Evolutionary conservation across 2,329 filamentous ascomycete genomes (phyloP), one percentile per base, ranked within the genome.

Genomic region (Cladosporium sp.): DNA sequence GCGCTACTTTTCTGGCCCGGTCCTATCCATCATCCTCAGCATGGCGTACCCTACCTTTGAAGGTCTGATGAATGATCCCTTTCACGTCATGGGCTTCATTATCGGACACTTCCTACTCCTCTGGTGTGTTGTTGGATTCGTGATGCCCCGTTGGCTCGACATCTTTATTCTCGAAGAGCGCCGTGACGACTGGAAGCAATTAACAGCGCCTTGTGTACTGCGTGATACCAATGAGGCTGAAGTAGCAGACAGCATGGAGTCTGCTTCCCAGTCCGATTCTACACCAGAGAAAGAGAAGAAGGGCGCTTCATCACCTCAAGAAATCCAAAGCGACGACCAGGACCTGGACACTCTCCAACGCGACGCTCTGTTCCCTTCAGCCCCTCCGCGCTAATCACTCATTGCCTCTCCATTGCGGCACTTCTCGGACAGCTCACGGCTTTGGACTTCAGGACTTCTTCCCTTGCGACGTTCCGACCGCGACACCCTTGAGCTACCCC

Each of bases 111-210:
- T 53, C 22, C 24, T 51, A 29, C 41, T 79, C 30, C 60, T 73
- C 2, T 45, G 73, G 32, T 38, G 19, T 20, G 22, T 47, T 4
- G 3, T 51, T 30, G 78, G 78, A 4, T 72, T 80, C 42, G 67
- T 80, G 5, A 61, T 79, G 30, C 79, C 79, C 4, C 68, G 76
- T 8, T 82, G 78, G 66, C 80, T 77, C 56, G 70, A 79, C 56
- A 63, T 73, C 4, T 72, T 82, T 36, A 73, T 82, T 29, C 78
- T 78, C 0, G 58, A 67, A 0, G 56, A 67, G 1, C 70, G 79
- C 1, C 66, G 70, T 1, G 64, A 64, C 11, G 77, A 81, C 51
- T 77, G 77, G 13, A 43, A 42, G 20, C 36, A 45, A 34, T 32
- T 32, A 6, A 47, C 22, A 18, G 43, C 43, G 38, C 43, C 43